phyloP scores from a whole-genome alignment of 192 early-diverging fungal species.

The Polychytrium aggregatum region DNA sequence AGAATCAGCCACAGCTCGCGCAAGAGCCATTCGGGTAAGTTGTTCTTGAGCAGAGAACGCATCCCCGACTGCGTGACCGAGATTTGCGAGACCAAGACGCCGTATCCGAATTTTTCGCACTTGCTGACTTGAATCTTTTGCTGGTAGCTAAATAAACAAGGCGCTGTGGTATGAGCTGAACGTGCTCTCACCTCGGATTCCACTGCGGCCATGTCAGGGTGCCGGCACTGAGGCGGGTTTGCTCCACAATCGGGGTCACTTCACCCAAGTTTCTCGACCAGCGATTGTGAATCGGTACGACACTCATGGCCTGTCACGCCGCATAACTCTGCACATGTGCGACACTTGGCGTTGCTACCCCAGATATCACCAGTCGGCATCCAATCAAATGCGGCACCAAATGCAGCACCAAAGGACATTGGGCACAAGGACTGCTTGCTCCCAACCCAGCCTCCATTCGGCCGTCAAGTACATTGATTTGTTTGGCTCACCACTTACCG shows the following conservation, averaged over 20 bases:
- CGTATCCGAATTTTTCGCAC: conserved; percentile 47
- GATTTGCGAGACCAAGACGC: conserved; percentile 37
- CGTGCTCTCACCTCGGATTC: no score
- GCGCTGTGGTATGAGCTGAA: no score
- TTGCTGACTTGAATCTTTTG: conserved; percentile 40
- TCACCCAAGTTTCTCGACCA: no score
- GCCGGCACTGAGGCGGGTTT: no score
- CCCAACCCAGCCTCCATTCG: background rate
- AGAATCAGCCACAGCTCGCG: conserved; percentile 24
- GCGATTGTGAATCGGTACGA: no score
- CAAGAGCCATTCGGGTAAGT: conserved; percentile 19
- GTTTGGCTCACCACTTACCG: conserved; percentile 14
- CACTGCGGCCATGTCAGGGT: no score
- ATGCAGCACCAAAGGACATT: no score
- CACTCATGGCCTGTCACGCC: no score
- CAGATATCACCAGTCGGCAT: background rate
- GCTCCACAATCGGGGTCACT: no score
- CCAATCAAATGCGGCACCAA: background rate
- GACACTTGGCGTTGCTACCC: no score
- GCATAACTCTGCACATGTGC: no score
- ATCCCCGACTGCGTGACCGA: conserved; percentile 29
- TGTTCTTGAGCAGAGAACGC: conserved; percentile 25
- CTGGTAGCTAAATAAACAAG: conserved; percentile 22
- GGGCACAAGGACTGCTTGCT: no score
- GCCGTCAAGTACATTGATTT: background rate